Conservation (phyloP, 495 filamentous ascomycete genomes). For the Xylaria scruposa region DNA sequence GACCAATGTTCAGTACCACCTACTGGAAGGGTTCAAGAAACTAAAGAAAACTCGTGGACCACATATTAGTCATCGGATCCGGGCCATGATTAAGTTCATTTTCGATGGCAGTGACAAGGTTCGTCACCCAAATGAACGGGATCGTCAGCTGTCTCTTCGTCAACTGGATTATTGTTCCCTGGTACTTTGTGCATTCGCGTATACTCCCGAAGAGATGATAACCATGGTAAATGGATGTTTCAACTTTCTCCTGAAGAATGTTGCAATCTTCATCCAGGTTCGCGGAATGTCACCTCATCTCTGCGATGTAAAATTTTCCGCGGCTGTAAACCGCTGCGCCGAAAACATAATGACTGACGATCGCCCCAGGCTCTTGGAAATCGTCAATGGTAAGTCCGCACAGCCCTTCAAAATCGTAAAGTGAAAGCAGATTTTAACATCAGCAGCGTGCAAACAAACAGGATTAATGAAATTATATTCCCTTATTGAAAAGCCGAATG, state of each 20-base stretch:
- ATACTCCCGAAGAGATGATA: neutral
- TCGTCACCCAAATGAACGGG: neutral
- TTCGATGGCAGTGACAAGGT: neutral
- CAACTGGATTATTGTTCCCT: neutral
- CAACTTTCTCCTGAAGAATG: neutral
- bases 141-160: neutral
- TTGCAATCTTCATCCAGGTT: neutral
- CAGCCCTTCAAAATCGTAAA: neutral
- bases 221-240: neutral
- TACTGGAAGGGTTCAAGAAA: neutral
- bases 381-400: neutral
- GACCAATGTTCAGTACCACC: neutral
- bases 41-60: neutral
- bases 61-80: neutral
- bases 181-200: neutral
- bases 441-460: too few species aligned
- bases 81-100: neutral
- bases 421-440: neutral
- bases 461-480: too few species aligned
- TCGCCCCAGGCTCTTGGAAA: neutral
- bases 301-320: neutral
- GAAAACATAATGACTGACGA: neutral
- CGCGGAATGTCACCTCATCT: neutral
- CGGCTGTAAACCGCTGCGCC: neutral
- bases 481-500: too few species aligned